These are phyloP conservation scores for Leishmania martiniquensis DNA, from an alignment of 208 protist genomes.

Conservation along the genomic window DNA sequence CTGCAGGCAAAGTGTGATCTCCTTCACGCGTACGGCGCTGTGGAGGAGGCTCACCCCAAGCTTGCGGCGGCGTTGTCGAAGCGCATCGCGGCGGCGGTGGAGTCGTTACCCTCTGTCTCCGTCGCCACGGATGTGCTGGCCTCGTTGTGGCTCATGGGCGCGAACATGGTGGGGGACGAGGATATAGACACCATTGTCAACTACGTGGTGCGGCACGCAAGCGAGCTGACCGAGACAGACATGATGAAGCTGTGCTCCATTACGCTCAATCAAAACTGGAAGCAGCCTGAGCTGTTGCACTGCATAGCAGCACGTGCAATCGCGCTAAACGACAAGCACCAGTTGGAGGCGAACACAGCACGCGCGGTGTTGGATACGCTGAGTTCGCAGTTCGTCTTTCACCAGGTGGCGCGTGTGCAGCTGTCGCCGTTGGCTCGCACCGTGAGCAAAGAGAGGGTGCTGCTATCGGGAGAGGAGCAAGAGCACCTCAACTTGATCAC, in stretches of 20 bases:
- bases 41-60: slow-evolving; percentile 45
- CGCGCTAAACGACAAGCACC: slow-evolving; percentile 34
- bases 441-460: slow-evolving; percentile 67
- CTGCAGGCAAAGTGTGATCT: slow-evolving; percentile 57
- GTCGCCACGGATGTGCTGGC: slow-evolving; percentile 49
- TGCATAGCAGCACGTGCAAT: slow-evolving; percentile 56
- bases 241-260: slow-evolving; percentile 70
- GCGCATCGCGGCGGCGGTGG: slow-evolving; percentile 33
- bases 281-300: slow-evolving; percentile 41
- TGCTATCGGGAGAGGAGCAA: slow-evolving; percentile 70
- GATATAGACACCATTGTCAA: slow-evolving; percentile 29
- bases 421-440: slow-evolving; percentile 68
- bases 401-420: slow-evolving; percentile 46
- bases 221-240: slow-evolving; percentile 42
- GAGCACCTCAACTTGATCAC: slow-evolving; percentile 58
- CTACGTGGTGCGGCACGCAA: slow-evolving; percentile 38
- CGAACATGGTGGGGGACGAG: slow-evolving; percentile 31
- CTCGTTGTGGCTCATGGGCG: slow-evolving; percentile 71
- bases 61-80: slow-evolving; percentile 33
- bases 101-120: slow-evolving; percentile 48
- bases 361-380: slow-evolving; percentile 75
- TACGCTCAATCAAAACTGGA: slow-evolving; percentile 53
- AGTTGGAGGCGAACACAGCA: slow-evolving; percentile 39
- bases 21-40: slow-evolving; percentile 55
- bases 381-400: slow-evolving; percentile 44